Conservation (phyloP, 176 grass and related monocot species). For the Oryza australiensis region DNA sequence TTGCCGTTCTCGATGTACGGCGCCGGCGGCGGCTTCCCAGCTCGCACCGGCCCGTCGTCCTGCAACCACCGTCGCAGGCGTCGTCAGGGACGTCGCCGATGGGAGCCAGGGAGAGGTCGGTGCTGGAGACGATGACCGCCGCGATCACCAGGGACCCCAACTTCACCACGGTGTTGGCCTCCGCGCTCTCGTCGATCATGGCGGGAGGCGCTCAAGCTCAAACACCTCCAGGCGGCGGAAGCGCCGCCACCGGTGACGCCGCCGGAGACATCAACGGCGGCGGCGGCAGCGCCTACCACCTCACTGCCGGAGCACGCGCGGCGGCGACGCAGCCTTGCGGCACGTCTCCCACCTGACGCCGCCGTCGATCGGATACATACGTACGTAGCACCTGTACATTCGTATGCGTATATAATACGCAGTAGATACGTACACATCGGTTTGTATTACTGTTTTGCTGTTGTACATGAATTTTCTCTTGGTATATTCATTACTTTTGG, state of each 20-base stretch:
- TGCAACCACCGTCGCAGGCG: not conserved
- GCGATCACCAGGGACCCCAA: conserved; percentile 73
- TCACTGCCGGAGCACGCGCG: not conserved
- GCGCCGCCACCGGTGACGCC: not conserved
- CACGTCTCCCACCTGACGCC: conserved; percentile 7
- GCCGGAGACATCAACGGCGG: conserved; percentile 15
- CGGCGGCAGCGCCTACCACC: not conserved
- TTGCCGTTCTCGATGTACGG: conserved; percentile 44
- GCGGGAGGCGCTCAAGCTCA: not conserved
- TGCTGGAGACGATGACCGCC: conserved; percentile 57
- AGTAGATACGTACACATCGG: not conserved
- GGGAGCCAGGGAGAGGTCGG: conserved; percentile 1
- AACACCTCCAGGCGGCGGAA: not conserved
- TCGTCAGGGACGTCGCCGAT: not conserved
- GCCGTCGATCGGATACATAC: not conserved
- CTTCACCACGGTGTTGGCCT: conserved; percentile 59
- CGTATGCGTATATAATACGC: not conserved
- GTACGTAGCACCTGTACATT: not conserved
- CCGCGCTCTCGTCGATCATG: conserved; percentile 74
- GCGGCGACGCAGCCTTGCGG: conserved; percentile 6
- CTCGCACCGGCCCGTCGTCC: conserved; percentile 16
- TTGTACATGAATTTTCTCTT: conserved; percentile 13
- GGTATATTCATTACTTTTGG: not conserved
- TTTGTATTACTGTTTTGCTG: not conserved
- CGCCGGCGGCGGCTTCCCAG: not conserved